These are phyloP conservation scores for Beauveria bassiana DNA, from an alignment of 2,329 filamentous ascomycete species.

Conservation along the genomic window DNA sequence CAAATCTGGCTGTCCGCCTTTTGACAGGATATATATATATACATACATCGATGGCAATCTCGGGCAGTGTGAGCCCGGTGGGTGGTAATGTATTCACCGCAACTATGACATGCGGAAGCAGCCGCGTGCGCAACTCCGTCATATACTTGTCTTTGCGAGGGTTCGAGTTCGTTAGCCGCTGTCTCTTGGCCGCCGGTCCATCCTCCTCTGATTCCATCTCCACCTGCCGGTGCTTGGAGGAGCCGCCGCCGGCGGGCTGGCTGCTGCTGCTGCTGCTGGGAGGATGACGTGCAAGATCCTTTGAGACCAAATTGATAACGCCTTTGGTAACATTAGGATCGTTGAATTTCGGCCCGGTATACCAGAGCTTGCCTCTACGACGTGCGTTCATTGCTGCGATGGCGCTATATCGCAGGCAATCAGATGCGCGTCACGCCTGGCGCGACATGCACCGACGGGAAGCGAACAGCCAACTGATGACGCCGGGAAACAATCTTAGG, in stretches of 20 bases:
- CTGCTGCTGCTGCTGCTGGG: not conserved
- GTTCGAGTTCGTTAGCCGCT: not conserved
- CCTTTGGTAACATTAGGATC: not conserved
- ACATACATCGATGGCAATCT: slow-evolving; percentile 25
- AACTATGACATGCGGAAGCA: slow-evolving; percentile 25
- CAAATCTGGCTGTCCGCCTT: too few species aligned
- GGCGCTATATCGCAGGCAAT: not conserved
- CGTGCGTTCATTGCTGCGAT: not conserved
- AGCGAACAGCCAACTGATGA: not conserved
- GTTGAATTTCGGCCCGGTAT: not conserved
- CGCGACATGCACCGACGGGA: not conserved
- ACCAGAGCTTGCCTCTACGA: not conserved
- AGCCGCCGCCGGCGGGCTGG: not conserved
- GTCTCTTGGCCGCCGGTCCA: not conserved
- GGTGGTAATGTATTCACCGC: slow-evolving; percentile 19
- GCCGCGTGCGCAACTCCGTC: slow-evolving; percentile 22
- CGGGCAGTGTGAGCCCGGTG: slow-evolving; percentile 18
- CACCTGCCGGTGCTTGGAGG: too few species aligned
- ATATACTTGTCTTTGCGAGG: slow-evolving; percentile 15
- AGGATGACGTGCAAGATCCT: not conserved
- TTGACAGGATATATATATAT: too few species aligned
- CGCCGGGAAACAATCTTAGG: not conserved
- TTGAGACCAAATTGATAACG: not conserved
- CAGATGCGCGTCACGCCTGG: not conserved
- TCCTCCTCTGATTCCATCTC: not conserved